Evolutionary conservation across 2,329 filamentous ascomycete genomes (phyloP).

Genomic region (Hypoxylon rubiginosum): DNA sequence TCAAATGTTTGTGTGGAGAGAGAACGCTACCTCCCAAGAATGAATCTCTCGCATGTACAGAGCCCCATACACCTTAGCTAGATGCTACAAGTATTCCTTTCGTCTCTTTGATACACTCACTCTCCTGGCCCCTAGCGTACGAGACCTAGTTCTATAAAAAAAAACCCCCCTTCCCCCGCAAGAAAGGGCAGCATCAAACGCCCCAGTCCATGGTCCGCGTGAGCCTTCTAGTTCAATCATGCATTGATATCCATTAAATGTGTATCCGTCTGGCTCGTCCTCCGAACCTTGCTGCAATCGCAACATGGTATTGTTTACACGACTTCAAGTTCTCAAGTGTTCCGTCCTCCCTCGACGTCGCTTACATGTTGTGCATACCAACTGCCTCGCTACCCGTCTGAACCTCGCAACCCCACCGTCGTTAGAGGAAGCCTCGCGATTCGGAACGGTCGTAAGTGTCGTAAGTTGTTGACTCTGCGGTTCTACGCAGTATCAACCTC

Average conservation of each 20-base stretch:
- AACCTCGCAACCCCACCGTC: slow-evolving; percentile 9
- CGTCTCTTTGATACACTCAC: slow-evolving; percentile 30
- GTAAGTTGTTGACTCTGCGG: slow-evolving; percentile 39
- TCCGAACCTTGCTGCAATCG: slow-evolving; percentile 11
- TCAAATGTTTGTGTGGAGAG: slow-evolving; percentile 15
- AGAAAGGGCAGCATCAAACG: slow-evolving; percentile 34
- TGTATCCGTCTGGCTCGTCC: slow-evolving; percentile 39
- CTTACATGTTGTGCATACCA: slow-evolving; percentile 11
- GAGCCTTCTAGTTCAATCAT: slow-evolving; percentile 51
- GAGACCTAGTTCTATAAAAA: slow-evolving; percentile 18
- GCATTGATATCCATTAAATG: slow-evolving; percentile 51
- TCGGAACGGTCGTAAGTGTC: slow-evolving; percentile 39
- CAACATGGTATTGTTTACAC: slow-evolving; percentile 9
- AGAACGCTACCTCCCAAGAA: slow-evolving; percentile 7
- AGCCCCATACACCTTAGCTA: slow-evolving; percentile 34
- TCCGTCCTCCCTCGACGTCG: slow-evolving; percentile 2
- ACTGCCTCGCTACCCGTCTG: slow-evolving; percentile 19
- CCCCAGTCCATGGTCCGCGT: slow-evolving; percentile 45
- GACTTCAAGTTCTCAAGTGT: slow-evolving; percentile 15
- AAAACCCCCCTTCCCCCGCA: slow-evolving; percentile 3
- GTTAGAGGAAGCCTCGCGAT: slow-evolving; percentile 36
- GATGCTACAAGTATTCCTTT: slow-evolving; percentile 39
- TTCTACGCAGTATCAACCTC: slow-evolving; percentile 55
- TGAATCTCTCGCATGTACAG: slow-evolving; percentile 29
- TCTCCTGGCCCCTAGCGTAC: slow-evolving; percentile 30